Base-by-base conservation (phyloP, 73 alveolate genomes). In the Stentor roeselii region DNA sequence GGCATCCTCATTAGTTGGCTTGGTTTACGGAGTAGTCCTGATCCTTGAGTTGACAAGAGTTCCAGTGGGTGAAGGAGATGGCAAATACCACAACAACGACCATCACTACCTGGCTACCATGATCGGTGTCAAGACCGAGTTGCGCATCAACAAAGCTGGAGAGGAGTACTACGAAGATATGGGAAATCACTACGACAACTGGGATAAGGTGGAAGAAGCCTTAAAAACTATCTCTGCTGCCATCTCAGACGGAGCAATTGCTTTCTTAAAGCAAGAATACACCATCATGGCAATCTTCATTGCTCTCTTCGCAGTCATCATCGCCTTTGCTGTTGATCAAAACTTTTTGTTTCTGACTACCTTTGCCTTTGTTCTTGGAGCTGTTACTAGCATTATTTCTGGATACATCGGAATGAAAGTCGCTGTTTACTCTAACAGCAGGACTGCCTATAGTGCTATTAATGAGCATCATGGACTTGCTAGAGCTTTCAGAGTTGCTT, bases 401-500 rank as follows among this genome's bases (percentile, higher is more conserved):
- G 99, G 99, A 4, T 95, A 89, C 88, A 91, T 93, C 76, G 97
- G 98, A 31, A 94, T 94, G 98, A 89, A 91, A 50, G 94, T 94
- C 42, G 98, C 98, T 50, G 93, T 90, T 34, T 82, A 58, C 37
- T 85, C 98, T 67, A 93, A 93, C 87, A 86, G 74, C 75, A 89
- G 95, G 85, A 87, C 94, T 3, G 86, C 94, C 37, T 86, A 84
- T 82, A 42, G 82, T 3, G 90, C 91, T 34, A 92, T 90, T 39
- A 87, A 87, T 41, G 89, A 86, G 36, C 61, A 94, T 85, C 15
- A 86, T 93, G 67, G 84, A 78, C 60, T 85, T 83, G 78, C 39
- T 11, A 58, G 84, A 15, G 92, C 91, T 3, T 90, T 84, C 77
- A 60, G 88, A 83, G 93, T 91, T n/a, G 99, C 99, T 60, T 95